phyloP scores from a whole-genome alignment of 108 stramenopile genomes.

The Skeletonema tropicum region DNA sequence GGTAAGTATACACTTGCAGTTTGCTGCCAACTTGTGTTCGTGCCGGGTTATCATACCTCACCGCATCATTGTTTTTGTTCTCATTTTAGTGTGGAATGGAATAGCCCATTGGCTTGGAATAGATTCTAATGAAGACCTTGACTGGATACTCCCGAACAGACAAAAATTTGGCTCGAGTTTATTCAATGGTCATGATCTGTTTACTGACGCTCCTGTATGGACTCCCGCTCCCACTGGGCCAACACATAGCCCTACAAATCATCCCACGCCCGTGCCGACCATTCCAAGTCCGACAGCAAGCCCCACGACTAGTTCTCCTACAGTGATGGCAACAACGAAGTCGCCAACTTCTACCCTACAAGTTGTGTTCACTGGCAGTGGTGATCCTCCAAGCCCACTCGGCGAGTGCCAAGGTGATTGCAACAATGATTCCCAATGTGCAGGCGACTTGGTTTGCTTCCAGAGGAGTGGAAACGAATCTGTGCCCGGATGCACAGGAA shows the following conservation, averaged over 20 bases:
- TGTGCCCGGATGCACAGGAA: not conserved
- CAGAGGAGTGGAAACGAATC: not conserved
- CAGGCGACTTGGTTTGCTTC: not conserved
- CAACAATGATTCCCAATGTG: not conserved
- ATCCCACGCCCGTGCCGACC: too few relatives aligned
- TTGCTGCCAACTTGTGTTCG: too few relatives aligned
- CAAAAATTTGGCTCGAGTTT: conserved; percentile 21
- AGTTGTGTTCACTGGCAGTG: not conserved
- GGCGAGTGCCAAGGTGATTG: not conserved
- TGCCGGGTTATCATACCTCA: too few relatives aligned
- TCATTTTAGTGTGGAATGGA: conserved; percentile 37
- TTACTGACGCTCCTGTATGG: conserved; percentile 7
- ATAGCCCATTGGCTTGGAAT: conserved; percentile 60
- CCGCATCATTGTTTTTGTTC: too few relatives aligned
- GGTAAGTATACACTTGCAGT: too few relatives aligned
- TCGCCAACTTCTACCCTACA: too few relatives aligned
- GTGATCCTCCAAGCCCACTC: not conserved
- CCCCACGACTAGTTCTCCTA: too few relatives aligned
- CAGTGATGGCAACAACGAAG: too few relatives aligned
- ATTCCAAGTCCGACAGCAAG: too few relatives aligned
- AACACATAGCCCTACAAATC: too few relatives aligned
- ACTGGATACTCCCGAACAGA: conserved; percentile 44
- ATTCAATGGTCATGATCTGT: conserved; percentile 17
- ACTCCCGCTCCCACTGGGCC: not conserved
- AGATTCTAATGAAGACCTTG: conserved; percentile 18